Evolutionary conservation across 2,329 filamentous ascomycete genomes (phyloP).

Genomic region (Clonostachys chloroleuca): DNA sequence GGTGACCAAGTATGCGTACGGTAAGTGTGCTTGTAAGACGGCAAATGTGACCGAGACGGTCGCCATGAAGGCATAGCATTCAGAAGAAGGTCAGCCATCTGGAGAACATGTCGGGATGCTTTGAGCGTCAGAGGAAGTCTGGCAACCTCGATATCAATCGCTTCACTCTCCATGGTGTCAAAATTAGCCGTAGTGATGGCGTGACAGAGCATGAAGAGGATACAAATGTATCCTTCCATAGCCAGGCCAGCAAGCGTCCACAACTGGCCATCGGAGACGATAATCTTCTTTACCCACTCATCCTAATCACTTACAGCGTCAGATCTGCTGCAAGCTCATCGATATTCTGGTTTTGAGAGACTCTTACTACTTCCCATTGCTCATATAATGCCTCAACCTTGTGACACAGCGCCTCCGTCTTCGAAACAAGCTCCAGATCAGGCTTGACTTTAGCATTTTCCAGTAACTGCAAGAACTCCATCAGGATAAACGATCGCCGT

Average conservation of each 20-base stretch:
- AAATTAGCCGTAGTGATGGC: too few relatives aligned
- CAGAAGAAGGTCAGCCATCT: too few relatives aligned
- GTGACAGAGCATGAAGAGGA: constrained; percentile 26
- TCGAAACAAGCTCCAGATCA: constrained; percentile 11
- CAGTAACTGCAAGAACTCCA: constrained; percentile 20
- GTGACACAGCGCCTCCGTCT: constrained; percentile 16
- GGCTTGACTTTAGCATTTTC: constrained; percentile 11
- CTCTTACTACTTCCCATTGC: constrained; percentile 16
- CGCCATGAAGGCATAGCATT: too few relatives aligned
- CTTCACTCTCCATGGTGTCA: too few relatives aligned
- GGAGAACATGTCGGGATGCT: too few relatives aligned
- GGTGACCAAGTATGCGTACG: too few relatives aligned
- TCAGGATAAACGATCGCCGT: constrained; percentile 17
- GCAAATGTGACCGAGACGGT: too few relatives aligned
- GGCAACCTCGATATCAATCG: too few relatives aligned
- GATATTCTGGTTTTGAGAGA: background rate
- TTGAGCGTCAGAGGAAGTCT: too few relatives aligned
- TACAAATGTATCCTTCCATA: constrained; percentile 19
- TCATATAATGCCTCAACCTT: constrained; percentile 16
- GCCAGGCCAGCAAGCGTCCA: constrained; percentile 19
- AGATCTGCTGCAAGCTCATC: background rate
- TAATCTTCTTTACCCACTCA: constrained; percentile 12
- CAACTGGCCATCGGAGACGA: constrained; percentile 10
- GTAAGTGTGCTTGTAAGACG: too few relatives aligned
- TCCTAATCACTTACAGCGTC: constrained; percentile 6